Evolutionary conservation across 139 green algal genomes (phyloP).

Genomic region (Tetradesmus lagerheimii): DNA sequence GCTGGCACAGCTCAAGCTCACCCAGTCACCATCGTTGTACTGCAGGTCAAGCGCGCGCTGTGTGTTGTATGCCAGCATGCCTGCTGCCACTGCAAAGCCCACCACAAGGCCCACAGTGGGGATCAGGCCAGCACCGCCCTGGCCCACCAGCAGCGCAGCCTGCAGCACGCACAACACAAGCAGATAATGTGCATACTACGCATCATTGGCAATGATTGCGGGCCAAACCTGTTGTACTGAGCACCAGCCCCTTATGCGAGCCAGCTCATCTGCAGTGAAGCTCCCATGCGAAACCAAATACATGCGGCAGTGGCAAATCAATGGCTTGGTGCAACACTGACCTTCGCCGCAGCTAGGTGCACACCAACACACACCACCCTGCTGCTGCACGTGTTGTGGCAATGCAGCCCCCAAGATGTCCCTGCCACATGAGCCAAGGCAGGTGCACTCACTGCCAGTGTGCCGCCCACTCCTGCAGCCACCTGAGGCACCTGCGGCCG

Average conservation of each 20-base stretch:
- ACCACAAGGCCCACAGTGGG: conserved; percentile 39
- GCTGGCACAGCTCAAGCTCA: neutral
- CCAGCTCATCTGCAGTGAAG: too few species aligned
- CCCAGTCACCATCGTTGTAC: conserved; percentile 44
- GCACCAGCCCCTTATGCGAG: too few species aligned
- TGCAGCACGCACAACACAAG: neutral
- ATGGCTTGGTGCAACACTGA: too few species aligned
- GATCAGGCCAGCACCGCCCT: conserved; percentile 12
- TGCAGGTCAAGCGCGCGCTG: conserved; percentile 38
- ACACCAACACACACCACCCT: too few species aligned
- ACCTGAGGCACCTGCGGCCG: conserved; percentile 32
- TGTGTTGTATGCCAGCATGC: conserved; percentile 42
- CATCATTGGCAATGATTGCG: too few species aligned
- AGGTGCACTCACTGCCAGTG: conserved; percentile 35
- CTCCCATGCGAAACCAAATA: too few species aligned
- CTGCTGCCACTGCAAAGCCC: conserved; percentile 3
- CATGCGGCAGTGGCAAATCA: too few species aligned
- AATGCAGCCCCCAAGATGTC: neutral
- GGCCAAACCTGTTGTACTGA: too few species aligned
- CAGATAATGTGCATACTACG: too few species aligned
- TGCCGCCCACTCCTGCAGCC: conserved; percentile 47
- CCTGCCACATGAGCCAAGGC: neutral
- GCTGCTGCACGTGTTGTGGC: too few species aligned
- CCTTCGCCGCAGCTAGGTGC: too few species aligned
- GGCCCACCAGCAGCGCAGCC: conserved; percentile 33